Evolutionary conservation across 306 rosid genomes (phyloP).

Genomic region (Astragalus glycyphyllos): DNA sequence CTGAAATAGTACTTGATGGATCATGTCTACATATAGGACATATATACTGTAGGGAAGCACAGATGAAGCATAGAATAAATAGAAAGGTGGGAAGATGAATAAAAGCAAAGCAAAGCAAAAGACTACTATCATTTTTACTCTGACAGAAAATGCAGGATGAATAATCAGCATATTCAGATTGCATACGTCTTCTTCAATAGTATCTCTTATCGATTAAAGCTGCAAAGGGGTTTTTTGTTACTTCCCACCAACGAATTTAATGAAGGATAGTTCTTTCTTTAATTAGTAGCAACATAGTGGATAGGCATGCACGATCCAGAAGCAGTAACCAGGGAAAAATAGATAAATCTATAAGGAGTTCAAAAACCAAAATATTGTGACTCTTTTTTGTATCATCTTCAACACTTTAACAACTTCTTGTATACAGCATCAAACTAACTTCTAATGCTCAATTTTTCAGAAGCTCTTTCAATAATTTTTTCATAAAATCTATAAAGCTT

Average conservation of each 20-base stretch:
- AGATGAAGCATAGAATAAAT: constrained; percentile 31
- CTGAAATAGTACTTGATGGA: constrained; percentile 25
- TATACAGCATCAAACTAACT: no score
- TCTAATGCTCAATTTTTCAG: no score
- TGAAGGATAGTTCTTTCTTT: not conserved
- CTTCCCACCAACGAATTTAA: constrained; percentile 7
- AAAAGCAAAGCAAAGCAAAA: not conserved
- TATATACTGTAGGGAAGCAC: constrained; percentile 1
- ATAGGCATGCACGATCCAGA: constrained; percentile 22
- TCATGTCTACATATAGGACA: not conserved
- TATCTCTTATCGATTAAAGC: constrained; percentile 13
- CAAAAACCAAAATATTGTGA: not conserved
- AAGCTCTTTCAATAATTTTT: no score
- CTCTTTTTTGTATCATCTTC: not conserved
- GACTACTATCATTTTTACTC: constrained; percentile 23
- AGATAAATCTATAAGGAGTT: not conserved
- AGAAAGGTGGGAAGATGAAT: constrained; percentile 20
- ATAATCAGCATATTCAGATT: constrained; percentile 27
- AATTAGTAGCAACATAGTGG: not conserved
- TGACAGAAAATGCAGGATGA: constrained; percentile 14
- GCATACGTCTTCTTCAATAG: constrained; percentile 19
- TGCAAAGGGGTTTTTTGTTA: constrained; percentile 1
- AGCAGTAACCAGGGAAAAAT: constrained; percentile 1
- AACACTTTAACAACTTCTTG: no score
- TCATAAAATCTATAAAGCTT: no score